Evolutionary conservation across 2,329 filamentous ascomycete species (phyloP), one percentile per base, ranked within the genome.

Genomic region (Colletotrichum somersetense): DNA sequence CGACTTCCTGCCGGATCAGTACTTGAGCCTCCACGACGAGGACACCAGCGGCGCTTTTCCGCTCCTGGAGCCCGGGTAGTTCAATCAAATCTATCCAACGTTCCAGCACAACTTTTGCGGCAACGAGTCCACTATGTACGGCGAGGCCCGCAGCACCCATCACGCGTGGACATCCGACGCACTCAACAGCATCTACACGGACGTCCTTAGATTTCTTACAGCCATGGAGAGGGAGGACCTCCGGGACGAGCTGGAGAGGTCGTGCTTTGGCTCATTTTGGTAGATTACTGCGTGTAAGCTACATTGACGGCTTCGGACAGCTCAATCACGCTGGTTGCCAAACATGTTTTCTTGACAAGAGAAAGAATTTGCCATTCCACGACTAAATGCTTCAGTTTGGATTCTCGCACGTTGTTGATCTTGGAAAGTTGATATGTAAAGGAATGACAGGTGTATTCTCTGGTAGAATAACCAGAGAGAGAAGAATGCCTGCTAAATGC

Each of bases 381-480:
- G 6, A 12, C 33, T 23, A 10, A 6, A 8, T n/a, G 12, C 8
- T 18, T 35, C 7, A 16, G 14, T 12, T 18, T 35, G n/a, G 12
- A 18, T 3, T 10, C 23, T 42, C 7, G 12, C 18, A 3, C 11
- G 35, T 16, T 38, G 2, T 58, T 8, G 1, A 5, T 46, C 4
- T n/a, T 2, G 3, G 20, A 26, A 23, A n/a, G 7, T 42, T 5
- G 2, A 12, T 0, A 18, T 18, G n/a, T 58, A 23, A 48, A 12
- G 48, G 30, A 50, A 67, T 18, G 55, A 23, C 38, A 12, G 26
- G 33, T 42, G 35, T 62, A 42, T 46, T 44, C 46, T 11, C 62
- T 3, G 52, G 58, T 68, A 68, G 58, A 68, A 55, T 53, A 59
- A 63, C 44, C 44, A 68, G 58, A 55, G 30, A 48, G 35, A 33